Conservation (phyloP, 192 early-diverging fungal genomes). For the Lobosporangium transversale region DNA sequence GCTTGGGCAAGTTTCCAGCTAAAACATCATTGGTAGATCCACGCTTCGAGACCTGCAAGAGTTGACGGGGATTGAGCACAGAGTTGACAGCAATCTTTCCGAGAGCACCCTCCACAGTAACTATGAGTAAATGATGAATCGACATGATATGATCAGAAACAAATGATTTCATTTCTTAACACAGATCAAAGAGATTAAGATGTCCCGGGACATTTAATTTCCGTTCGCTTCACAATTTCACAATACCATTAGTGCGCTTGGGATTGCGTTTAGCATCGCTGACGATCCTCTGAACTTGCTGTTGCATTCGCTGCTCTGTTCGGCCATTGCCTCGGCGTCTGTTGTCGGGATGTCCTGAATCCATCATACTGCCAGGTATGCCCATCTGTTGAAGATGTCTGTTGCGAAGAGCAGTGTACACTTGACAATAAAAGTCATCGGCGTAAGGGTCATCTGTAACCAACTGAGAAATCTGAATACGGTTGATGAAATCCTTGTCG, state of each 20-base stretch:
- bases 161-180: too few species aligned
- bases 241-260: constrained; percentile 79
- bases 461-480: constrained; percentile 94
- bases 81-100: constrained; percentile 94
- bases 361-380: constrained; percentile 35
- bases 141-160: neutral
- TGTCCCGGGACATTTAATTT: neutral
- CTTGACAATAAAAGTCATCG: constrained; percentile 97
- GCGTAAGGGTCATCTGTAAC: constrained; percentile 91
- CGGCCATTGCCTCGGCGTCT: constrained; percentile 53
- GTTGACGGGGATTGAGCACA: constrained; percentile 88
- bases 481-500: constrained; percentile 95
- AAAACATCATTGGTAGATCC: constrained; percentile 30
- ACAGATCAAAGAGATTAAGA: too few species aligned
- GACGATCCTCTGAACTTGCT: constrained; percentile 96
- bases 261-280: constrained; percentile 89
- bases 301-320: constrained; percentile 78
- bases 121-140: constrained; percentile 39
- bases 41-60: constrained; percentile 74
- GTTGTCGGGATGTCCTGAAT: constrained; percentile 14
- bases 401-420: constrained; percentile 80
- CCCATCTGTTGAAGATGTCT: constrained; percentile 58
- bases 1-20: constrained; percentile 37
- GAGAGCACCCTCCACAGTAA: constrained; percentile 92
- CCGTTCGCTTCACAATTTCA: neutral